Evolutionary conservation across 2,329 filamentous ascomycete species (phyloP).

Genomic region (Calonectria montana): DNA sequence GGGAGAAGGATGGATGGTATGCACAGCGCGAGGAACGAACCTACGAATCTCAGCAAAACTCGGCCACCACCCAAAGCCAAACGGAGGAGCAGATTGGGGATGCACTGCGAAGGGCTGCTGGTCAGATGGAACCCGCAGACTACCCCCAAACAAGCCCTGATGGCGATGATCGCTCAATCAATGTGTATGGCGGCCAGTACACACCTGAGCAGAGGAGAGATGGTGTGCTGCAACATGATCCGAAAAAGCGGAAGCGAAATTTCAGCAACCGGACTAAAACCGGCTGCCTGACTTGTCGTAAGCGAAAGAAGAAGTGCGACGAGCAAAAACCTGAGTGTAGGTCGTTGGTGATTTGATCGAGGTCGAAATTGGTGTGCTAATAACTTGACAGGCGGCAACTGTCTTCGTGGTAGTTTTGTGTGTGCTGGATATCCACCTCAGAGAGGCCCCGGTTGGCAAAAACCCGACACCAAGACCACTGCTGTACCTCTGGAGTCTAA

Average conservation of each 20-base stretch:
- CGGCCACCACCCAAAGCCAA: constrained; percentile 58
- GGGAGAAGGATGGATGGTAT: constrained; percentile 64
- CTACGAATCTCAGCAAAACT: constrained; percentile 60
- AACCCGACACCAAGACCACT: constrained; percentile 75
- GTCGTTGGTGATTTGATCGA: constrained; percentile 46
- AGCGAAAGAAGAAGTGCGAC: constrained; percentile 97
- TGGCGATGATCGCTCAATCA: constrained; percentile 60
- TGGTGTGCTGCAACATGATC: constrained; percentile 65
- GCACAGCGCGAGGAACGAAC: constrained; percentile 60
- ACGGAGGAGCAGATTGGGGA: constrained; percentile 63
- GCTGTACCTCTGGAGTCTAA: constrained; percentile 87
- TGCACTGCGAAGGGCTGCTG: constrained; percentile 55
- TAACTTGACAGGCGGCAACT: constrained; percentile 78
- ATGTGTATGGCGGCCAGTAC: constrained; percentile 56
- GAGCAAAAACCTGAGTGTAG: constrained; percentile 93
- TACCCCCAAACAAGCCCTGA: constrained; percentile 67
- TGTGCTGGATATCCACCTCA: constrained; percentile 92
- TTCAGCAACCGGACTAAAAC: constrained; percentile 98
- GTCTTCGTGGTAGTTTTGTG: constrained; percentile 86
- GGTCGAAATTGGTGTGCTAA: constrained; percentile 17
- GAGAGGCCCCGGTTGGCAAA: constrained; percentile 78
- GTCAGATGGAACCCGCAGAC: constrained; percentile 60
- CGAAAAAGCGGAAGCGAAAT: constrained; percentile 79
- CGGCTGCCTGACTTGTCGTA: constrained; percentile 90
- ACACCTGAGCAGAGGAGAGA: constrained; percentile 61